A percentile compares a stretch with the other conserved stretches of the same genome.
phyloP scores from a whole-genome alignment of 805 yeast genomes.

The Clavispora vitiphila region DNA sequence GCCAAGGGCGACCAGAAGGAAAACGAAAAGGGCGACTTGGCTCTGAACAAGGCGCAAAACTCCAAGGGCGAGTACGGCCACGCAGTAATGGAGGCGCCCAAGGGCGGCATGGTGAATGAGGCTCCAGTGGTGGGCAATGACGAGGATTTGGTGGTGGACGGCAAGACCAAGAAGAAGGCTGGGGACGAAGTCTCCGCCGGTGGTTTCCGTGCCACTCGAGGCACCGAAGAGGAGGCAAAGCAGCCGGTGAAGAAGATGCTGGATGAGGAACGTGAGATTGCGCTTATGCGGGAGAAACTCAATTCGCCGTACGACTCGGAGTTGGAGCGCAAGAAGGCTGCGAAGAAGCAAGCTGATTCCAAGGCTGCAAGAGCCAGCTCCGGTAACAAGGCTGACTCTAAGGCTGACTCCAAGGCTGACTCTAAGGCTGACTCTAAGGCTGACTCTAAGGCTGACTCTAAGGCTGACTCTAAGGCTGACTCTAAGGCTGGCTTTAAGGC shows the following conservation, averaged over 20 bases:
- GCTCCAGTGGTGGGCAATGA: constrained; percentile 40
- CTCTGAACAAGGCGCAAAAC: constrained; percentile 34
- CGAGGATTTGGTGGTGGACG: constrained; percentile 22
- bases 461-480: not conserved
- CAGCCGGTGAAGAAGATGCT: not conserved
- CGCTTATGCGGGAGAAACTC: not conserved
- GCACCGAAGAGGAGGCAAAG: not conserved
- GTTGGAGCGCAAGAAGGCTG: not conserved
- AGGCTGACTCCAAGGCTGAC: not conserved
- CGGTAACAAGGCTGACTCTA: not conserved
- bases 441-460: not conserved
- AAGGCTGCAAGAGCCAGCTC: not conserved
- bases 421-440: not conserved
- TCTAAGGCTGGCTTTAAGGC: not conserved
- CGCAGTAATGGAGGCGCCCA: constrained; percentile 41
- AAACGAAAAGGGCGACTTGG: constrained; percentile 30
- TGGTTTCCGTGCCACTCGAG: not conserved
- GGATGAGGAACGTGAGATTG: not conserved
- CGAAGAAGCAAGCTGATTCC: not conserved
- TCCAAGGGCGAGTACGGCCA: constrained; percentile 36
- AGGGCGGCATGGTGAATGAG: constrained; percentile 44
- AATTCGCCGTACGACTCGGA: not conserved
- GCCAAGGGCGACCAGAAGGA: constrained; percentile 29
- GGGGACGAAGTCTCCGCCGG: not conserved
- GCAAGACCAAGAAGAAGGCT: constrained; percentile 6